A percentile compares a stretch with the other conserved stretches of the same genome.
Conservation (phyloP, 2,329 filamentous ascomycete genomes). For the Penicillium rolfsii region DNA sequence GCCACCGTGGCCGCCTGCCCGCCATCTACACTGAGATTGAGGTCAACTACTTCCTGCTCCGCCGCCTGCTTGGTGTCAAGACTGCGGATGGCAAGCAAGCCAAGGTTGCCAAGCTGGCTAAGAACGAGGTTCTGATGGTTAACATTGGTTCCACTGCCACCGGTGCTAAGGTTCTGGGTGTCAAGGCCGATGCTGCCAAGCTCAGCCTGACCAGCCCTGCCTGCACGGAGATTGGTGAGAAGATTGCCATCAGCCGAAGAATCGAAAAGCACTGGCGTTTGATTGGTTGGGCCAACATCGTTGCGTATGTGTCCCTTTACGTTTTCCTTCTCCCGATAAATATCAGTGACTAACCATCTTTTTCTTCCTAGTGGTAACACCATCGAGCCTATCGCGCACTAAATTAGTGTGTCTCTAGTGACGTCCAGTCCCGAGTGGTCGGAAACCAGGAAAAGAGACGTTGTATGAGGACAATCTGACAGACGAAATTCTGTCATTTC, state of each 20-base stretch:
- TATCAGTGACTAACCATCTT: conserved; percentile 5
- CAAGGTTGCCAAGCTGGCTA: conserved; percentile 96
- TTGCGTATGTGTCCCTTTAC: conserved; percentile 49
- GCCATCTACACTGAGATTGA: conserved; percentile 98
- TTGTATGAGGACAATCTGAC: conserved; percentile 18
- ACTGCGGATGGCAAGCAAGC: conserved; percentile 98
- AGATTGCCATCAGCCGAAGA: conserved; percentile 93
- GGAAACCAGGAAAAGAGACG: conserved; percentile 15
- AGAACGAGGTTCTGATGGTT: conserved; percentile 99
- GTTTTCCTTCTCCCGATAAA: background rate
- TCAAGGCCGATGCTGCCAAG: conserved; percentile 97
- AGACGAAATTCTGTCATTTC: conserved; percentile 10
- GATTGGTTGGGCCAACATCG: conserved; percentile 86
- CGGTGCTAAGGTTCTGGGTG: conserved; percentile 93
- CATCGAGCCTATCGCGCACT: conserved; percentile 50
- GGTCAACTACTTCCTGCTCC: conserved; percentile 98
- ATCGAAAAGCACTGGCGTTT: conserved; percentile 99
- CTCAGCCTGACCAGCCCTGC: conserved; percentile 89
- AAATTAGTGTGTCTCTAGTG: conserved; percentile 28
- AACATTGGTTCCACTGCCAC: conserved; percentile 98
- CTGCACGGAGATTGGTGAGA: conserved; percentile 96
- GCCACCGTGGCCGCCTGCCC: conserved; percentile 88
- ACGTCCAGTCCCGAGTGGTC: conserved; percentile 23
- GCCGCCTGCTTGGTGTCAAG: conserved; percentile 91
- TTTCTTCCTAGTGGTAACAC: conserved; percentile 48